Evolutionary conservation across 176 grass and related monocot species (phyloP).

Genomic region (Carex cristatella): DNA sequence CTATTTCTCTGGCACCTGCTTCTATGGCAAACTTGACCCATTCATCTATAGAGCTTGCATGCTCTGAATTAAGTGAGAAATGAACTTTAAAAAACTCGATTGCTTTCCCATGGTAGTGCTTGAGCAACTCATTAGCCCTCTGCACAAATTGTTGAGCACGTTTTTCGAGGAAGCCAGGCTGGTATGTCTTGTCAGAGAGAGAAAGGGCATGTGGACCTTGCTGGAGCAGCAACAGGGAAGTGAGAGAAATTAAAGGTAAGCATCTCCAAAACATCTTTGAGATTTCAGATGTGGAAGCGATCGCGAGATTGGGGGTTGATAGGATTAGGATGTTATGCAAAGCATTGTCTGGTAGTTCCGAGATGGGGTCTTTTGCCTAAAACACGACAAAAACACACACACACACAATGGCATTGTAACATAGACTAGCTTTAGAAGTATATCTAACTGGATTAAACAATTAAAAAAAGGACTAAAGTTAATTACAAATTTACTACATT

Average conservation of each 20-base stretch:
- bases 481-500: not conserved
- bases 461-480: not conserved
- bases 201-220: not conserved
- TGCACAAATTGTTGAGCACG: not conserved
- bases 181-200: not conserved
- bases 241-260: not conserved
- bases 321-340: not conserved
- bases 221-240: not conserved
- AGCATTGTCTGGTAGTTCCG: not conserved
- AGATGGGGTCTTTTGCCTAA: not conserved
- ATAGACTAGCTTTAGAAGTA: not conserved
- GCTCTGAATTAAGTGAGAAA: not conserved
- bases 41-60: not conserved
- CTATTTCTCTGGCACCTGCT: not conserved
- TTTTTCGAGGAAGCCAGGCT: not conserved
- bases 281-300: not conserved
- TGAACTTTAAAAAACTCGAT: not conserved
- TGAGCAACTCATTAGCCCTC: not conserved
- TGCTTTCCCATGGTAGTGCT: not conserved
- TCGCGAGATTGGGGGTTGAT: not conserved
- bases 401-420: not conserved
- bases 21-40: slow-evolving; percentile 12
- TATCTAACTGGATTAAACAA: not conserved
- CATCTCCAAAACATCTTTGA: not conserved
- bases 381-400: not conserved